Base-by-base conservation (phyloP, 805 yeast genomes). In the Nakazawaea anatomiae region DNA sequence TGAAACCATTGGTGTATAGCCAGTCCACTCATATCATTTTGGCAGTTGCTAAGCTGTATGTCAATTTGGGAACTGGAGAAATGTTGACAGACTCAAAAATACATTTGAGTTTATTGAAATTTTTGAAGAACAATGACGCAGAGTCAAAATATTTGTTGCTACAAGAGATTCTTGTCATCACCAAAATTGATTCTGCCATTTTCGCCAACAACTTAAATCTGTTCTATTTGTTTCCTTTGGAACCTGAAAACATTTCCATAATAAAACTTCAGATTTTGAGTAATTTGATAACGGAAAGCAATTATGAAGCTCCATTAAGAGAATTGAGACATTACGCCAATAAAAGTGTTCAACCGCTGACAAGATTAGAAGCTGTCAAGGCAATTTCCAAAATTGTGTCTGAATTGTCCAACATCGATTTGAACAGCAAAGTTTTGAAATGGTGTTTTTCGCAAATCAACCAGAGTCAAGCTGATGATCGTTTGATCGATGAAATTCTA, bases 211-310 rank as follows among this genome's bases (percentile, higher is more conserved):
- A 71, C 55, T 72, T 69, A 41, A 73, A 68, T 43, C 69, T 71
- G 36, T 85, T 89, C 59, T 79, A 72, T 54, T 62, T 89, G 1
- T 69, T 72, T 12, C 85, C 89, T 2, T 60, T 67, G 2, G 96
- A 89, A 58, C 57, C 68, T 1, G 46, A 58, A 1, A 57, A 62
- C 1, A 66, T 72, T 11, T 73, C 86, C 6, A 65, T 68, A 41
- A 65, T 75, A 45, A 92, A 89, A 63, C 63, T 91, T 6, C 72
- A 73, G 45, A 77, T 88, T 25, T 66, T 89, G 39, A 74, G 89
- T 5, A 70, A 75, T 27, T 67, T 89, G n/a, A 75, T 81, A 36
- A 73, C 75, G 50, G 79, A 76, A 39, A 60, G 66, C 9, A 87
- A 79, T 57, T 77, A 80, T 42, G 70, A 72, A 25, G 52, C 59